Base-by-base conservation (phyloP, 2,329 filamentous ascomycete species). In the Epichloe coenophiala region DNA sequence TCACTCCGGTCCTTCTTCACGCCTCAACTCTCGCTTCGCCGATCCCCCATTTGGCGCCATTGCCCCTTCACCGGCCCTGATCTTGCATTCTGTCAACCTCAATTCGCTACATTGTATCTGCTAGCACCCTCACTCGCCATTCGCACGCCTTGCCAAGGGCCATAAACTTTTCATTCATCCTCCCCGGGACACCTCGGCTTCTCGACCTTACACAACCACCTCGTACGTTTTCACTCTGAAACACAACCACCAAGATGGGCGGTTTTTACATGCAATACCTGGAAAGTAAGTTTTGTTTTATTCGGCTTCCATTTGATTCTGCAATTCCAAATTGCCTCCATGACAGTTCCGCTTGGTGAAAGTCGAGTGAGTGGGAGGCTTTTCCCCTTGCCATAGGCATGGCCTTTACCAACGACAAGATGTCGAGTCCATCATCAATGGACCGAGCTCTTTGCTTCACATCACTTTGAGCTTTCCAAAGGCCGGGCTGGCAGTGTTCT, bases 211-310 rank as follows among this genome's bases (percentile, higher is more conserved):
- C 12, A 45, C 53, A 43, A 48, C 39, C 48, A 53, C 50, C 51
- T 50, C 2, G 47, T 17, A n/a, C 40, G 43, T 47, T 43, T 50
- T 58, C 48, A 63, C 62, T 13, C 39, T 62, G 60, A 57, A 57
- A 53, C 53, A 44, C 51, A 58, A 56, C 54, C 58, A 51, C 4
- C 65, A 75, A 59, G 55, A 83, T 83, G 79, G 73, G 72, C 59
- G 80, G 80, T 56, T 83, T 82, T 62, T 83, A 83, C 63, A 83
- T 83, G 75, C 81, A 85, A 61, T 86, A 86, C 65, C 73, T 86
- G 57, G 80, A 84, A 65, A 85, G 83, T 86, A 82, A 79, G 82
- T 84, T 59, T 47, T 13, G 17, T 27, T 23, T 23, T 39, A 13
- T 17, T 42, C 33, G 8, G 45, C 38, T 43, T 39, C 23, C 38